These are phyloP conservation scores for Pseudoscleropodium purum DNA, from an alignment of 225 moss, liverwort and hornwort genomes.

Conservation along the genomic window DNA sequence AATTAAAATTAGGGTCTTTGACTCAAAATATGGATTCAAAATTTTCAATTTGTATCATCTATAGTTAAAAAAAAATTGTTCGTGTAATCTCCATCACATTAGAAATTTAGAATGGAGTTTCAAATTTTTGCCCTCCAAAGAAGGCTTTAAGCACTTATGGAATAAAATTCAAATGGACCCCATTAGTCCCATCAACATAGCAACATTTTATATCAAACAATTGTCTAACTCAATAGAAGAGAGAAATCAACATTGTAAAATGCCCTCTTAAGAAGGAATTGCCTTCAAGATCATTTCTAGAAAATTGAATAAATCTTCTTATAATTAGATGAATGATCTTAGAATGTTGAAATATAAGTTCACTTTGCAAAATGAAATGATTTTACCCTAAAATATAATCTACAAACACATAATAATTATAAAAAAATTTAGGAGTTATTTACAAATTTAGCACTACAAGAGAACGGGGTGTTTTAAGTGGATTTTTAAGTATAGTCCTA, in stretches of 20 bases:
- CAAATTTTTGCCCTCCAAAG: rapidly evolving
- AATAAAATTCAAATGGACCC: background rate
- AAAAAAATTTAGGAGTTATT: background rate
- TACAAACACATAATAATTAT: background rate
- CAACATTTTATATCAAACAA: background rate
- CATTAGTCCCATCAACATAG: background rate
- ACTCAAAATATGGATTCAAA: background rate
- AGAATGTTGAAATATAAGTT: rapidly evolving
- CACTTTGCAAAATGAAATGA: background rate
- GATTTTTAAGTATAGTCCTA: too few species aligned
- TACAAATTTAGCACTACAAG: background rate
- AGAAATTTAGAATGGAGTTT: rapidly evolving
- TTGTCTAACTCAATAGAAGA: rapidly evolving
- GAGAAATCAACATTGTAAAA: background rate
- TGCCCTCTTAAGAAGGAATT: rapidly evolving
- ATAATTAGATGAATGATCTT: background rate
- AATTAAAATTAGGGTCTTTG: rapidly evolving
- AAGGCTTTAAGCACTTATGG: background rate
- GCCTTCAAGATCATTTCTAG: background rate
- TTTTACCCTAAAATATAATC: background rate
- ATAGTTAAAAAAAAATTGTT: too few species aligned
- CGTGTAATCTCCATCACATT: rapidly evolving
- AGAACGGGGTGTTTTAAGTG: too few species aligned
- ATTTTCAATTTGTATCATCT: background rate
- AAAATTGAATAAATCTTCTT: background rate